Conservation (phyloP, 1,284 basidiomycete genomes). For the Sanghuangporus baumii region DNA sequence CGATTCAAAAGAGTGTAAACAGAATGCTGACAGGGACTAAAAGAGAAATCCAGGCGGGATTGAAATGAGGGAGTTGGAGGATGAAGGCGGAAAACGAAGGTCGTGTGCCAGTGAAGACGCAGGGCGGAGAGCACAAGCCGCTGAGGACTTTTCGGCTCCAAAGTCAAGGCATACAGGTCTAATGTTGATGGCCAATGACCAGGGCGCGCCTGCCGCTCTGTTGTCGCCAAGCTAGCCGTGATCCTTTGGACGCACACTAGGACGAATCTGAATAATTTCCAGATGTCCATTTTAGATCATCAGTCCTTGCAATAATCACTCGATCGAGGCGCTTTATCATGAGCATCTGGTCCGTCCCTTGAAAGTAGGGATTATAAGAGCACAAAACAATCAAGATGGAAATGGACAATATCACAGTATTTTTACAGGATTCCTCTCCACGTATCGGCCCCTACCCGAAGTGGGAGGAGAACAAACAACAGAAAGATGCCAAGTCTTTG, state of each 20-base stretch:
- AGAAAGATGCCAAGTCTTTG: neutral
- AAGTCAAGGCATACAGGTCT: neutral
- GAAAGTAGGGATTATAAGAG: neutral
- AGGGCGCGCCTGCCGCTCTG: neutral
- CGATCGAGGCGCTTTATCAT: neutral
- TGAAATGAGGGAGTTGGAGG: neutral
- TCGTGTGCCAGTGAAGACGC: too few species aligned
- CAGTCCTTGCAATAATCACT: neutral
- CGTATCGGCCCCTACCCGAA: neutral
- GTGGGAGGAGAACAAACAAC: neutral
- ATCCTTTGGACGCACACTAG: neutral
- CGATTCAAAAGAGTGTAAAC: slow-evolving; percentile 2
- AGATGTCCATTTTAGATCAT: neutral
- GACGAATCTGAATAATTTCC: neutral
- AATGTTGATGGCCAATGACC: neutral
- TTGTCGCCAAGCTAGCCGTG: slow-evolving; percentile 5
- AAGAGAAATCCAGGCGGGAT: neutral
- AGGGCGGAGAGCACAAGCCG: neutral
- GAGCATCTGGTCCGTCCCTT: neutral
- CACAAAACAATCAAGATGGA: neutral
- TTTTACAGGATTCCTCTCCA: neutral
- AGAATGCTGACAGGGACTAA: neutral
- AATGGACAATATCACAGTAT: neutral
- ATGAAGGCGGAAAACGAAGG: neutral
- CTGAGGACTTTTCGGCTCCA: slow-evolving; percentile 2